A percentile compares a stretch with the other conserved stretches of the same genome.
phyloP scores from a whole-genome alignment of 306 rosid species.

The Vigna angularis region DNA sequence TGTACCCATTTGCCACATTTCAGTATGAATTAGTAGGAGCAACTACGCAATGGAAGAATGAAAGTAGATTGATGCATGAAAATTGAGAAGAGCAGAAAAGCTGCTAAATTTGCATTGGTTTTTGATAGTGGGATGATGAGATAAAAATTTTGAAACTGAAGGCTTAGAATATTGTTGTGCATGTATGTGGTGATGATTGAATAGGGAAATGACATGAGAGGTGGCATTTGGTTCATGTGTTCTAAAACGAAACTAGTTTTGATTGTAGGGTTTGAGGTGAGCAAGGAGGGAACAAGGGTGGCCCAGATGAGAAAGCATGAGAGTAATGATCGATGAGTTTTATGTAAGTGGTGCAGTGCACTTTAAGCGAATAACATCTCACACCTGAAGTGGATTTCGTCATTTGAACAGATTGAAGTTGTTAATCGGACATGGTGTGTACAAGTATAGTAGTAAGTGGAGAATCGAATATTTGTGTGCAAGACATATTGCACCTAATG shows the following conservation, averaged over 20 bases:
- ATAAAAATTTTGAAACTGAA: neutral
- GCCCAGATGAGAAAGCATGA: conserved; percentile 62
- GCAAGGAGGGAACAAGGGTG: conserved; percentile 64
- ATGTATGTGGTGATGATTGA: conserved; percentile 6
- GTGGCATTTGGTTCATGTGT: conserved; percentile 4
- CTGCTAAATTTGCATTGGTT: too few relatives aligned
- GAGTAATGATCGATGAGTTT: conserved; percentile 48
- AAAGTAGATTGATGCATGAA: too few relatives aligned
- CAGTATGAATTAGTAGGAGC: neutral
- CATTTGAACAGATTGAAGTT: conserved; percentile 42
- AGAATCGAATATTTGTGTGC: neutral
- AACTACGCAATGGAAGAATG: too few relatives aligned
- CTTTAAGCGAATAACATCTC: conserved; percentile 50
- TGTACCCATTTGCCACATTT: conserved; percentile 30
- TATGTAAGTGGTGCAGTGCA: conserved; percentile 57
- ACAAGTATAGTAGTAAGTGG: conserved; percentile 36
- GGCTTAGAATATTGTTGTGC: neutral
- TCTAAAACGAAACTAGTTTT: conserved; percentile 43
- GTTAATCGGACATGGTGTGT: conserved; percentile 22
- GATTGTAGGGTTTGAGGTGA: conserved; percentile 56
- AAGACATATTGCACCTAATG: neutral
- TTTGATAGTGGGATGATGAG: too few relatives aligned
- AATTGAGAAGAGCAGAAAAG: too few relatives aligned
- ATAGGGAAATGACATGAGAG: conserved; percentile 37
- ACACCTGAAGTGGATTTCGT: conserved; percentile 40